phyloP scores from a whole-genome alignment of 441 rosid species.

The Aquilaria agallochum region DNA sequence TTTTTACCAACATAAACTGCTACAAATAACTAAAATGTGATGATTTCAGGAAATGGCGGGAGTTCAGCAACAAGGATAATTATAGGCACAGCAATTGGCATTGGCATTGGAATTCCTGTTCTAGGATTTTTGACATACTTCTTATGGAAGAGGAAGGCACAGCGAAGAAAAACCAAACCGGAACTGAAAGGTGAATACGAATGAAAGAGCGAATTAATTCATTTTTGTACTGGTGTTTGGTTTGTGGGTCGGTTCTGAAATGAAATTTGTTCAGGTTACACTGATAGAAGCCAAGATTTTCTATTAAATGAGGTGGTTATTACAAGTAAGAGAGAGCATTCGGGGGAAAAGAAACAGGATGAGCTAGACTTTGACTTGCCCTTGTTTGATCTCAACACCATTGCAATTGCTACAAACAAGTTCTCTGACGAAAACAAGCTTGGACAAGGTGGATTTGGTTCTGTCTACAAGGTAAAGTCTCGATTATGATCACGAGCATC shows the following conservation, averaged over 20 bases:
- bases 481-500: not conserved
- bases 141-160: conserved; percentile 21
- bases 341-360: conserved; percentile 40
- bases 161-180: conserved; percentile 5
- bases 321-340: conserved; percentile 49
- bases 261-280: conserved; percentile 23
- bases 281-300: conserved; percentile 62
- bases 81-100: conserved; percentile 46
- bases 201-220: not conserved
- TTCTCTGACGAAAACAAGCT: conserved; percentile 50
- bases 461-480: conserved; percentile 62
- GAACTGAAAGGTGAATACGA: conserved; percentile 29
- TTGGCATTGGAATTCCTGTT: conserved; percentile 30
- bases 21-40: no score
- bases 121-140: conserved; percentile 31
- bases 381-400: conserved; percentile 44
- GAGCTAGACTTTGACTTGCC: conserved; percentile 71
- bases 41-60: conserved; percentile 35
- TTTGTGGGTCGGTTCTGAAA: not conserved
- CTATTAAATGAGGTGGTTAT: conserved; percentile 51
- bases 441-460: conserved; percentile 83
- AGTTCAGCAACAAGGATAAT: conserved; percentile 16
- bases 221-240: not conserved
- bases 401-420: conserved; percentile 49
- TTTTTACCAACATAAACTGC: no score